These are phyloP conservation scores for Penicillium samsonianum DNA, from an alignment of 495 filamentous ascomycete species.

Conservation along the genomic window DNA sequence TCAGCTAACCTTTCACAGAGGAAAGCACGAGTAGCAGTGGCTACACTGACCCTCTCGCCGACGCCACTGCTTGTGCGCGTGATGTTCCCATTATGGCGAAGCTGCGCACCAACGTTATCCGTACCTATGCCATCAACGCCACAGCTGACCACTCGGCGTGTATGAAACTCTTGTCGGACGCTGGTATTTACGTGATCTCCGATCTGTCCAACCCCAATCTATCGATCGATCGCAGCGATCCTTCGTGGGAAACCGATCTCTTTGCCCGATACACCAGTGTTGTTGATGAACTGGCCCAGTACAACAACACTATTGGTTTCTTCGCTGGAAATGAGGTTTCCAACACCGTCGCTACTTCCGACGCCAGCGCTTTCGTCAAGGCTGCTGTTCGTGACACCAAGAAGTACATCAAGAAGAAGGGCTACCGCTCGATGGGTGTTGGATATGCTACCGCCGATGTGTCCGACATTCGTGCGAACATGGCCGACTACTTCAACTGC, in stretches of 20 bases:
- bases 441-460: conserved; percentile 97
- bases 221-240: conserved; percentile 82
- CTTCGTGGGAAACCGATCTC: conserved; percentile 73
- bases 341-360: conserved; percentile 79
- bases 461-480: conserved; percentile 67
- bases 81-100: conserved; percentile 80
- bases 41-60: conserved; percentile 71
- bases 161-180: conserved; percentile 79
- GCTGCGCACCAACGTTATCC: conserved; percentile 84
- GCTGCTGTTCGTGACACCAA: conserved; percentile 95
- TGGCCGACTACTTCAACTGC: conserved; percentile 94
- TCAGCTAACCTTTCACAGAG: conserved; percentile 36
- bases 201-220: conserved; percentile 77
- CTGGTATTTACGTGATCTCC: conserved; percentile 91
- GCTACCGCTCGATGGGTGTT: conserved; percentile 77
- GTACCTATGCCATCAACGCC: conserved; percentile 90
- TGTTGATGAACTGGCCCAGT: conserved; percentile 74
- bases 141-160: conserved; percentile 74
- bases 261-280: conserved; percentile 81
- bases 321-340: conserved; percentile 97
- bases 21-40: conserved; percentile 35
- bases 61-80: conserved; percentile 67
- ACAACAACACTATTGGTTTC: conserved; percentile 90
- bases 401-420: conserved; percentile 78
- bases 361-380: conserved; percentile 89